Base-by-base conservation (phyloP, 2,329 filamentous ascomycete species). In the Dactylellina haptotyla region DNA sequence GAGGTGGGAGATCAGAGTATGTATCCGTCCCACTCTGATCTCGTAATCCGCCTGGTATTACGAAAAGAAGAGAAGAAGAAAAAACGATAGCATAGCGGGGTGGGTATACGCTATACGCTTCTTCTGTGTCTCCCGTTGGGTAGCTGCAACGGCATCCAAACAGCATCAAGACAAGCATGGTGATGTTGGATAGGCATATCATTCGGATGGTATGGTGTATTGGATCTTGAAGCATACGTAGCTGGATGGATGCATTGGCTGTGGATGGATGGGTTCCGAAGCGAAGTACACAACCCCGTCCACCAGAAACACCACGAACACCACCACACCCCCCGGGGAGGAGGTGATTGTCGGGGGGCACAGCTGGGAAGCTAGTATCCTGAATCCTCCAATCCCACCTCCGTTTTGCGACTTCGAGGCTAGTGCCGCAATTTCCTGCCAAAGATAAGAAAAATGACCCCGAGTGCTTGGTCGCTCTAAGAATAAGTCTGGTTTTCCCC, bases 41-140 rank as follows among this genome's bases (percentile, higher is more conserved):
- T 69, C 56, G 56, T 61, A 61, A 69, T 69, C 64, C 50, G 43
- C 43, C 48, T 59, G 32, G 46, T 65, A 57, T 65, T 65, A 57
- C 61, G 30, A 65, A 65, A 56, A 41, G 50, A 51, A 16, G 14
- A 56, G 59, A 54, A 48, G 10, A 45, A 45, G 41, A 54, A 30
- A n/a, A n/a, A n/a, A n/a, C n/a, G n/a, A n/a, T n/a, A n/a, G n/a
- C n/a, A n/a, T n/a, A n/a, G n/a, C n/a, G n/a, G n/a, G n/a, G n/a
- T 20, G 41, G 30, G 6, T 32, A 14, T n/a, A 34, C 50, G 14
- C 6, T 9, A 54, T 32, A 14, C 8, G 50, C 51, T 18, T 25
- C 41, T 45, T 48, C 8, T 20, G 28, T 48, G 58, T 51, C 51
- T 58, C 32, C 46, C 10, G 62, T 57, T 66, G 51, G 62, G 43